Evolutionary conservation across 2,329 filamentous ascomycete species (phyloP).

Genomic region (Coniochaeta pulveracea): DNA sequence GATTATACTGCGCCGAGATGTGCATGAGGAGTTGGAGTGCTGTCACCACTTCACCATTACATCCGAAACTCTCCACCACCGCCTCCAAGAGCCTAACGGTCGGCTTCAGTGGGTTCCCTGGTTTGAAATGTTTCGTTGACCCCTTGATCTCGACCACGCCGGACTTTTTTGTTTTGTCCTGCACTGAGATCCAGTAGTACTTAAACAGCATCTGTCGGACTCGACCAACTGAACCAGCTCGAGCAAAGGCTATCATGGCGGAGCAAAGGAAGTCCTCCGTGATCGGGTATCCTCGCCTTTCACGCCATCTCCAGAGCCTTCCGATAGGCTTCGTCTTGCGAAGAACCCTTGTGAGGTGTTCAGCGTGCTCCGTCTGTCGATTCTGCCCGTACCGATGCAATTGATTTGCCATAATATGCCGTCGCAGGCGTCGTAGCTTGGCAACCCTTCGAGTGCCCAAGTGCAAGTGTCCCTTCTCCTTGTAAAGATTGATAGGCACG

Average conservation of each 20-base stretch:
- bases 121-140: conserved; percentile 25
- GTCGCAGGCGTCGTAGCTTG: conserved; percentile 3
- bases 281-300: conserved; percentile 16
- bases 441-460: background rate
- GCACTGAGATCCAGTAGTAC: conserved; percentile 16
- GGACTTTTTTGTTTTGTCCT: conserved; percentile 5
- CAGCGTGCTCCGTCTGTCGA: conserved; percentile 12
- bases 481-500: conserved; percentile 25
- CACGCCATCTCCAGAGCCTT: conserved; percentile 17
- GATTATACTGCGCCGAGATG: conserved; percentile 45
- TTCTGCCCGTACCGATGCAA: conserved; percentile 20
- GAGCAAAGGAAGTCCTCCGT: conserved; percentile 28
- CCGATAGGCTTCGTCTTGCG: conserved; percentile 15
- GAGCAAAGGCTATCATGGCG: conserved; percentile 28
- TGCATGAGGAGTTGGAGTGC: conserved; percentile 51
- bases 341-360: conserved; percentile 18
- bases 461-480: background rate
- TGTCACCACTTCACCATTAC: conserved; percentile 48
- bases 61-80: conserved; percentile 58
- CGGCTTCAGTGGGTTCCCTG: conserved; percentile 45
- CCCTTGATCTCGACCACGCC: conserved; percentile 16
- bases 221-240: conserved; percentile 21
- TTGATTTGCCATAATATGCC: conserved; percentile 6
- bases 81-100: conserved; percentile 47
- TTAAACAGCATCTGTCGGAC: conserved; percentile 20